Conservation (phyloP, 768 basidiomycete species). For the Pisolithus albus region DNA sequence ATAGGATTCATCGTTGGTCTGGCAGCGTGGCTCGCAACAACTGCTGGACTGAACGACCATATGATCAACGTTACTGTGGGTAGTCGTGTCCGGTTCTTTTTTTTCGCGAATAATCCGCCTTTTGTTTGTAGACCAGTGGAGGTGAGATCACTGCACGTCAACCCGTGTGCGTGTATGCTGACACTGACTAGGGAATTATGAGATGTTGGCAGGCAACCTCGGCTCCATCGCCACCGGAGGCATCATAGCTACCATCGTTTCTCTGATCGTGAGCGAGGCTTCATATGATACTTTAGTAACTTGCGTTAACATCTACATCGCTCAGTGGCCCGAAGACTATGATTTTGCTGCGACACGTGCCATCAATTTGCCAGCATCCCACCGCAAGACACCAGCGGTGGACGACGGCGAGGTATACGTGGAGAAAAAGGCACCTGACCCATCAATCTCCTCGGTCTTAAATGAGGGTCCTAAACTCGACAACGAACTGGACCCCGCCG, state of each 20-base stretch:
- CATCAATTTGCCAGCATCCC: slow-evolving; percentile 48
- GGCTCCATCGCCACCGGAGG: slow-evolving; percentile 76
- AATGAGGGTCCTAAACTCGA: slow-evolving; percentile 35
- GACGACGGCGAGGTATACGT: slow-evolving; percentile 26
- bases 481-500: slow-evolving; percentile 57
- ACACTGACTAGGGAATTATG: slow-evolving; percentile 35
- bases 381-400: slow-evolving; percentile 9
- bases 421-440: slow-evolving; percentile 31
- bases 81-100: slow-evolving; percentile 1
- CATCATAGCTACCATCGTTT: slow-evolving; percentile 60
- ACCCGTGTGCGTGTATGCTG: slow-evolving; percentile 4
- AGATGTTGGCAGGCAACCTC: slow-evolving; percentile 89
- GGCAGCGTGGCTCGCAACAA: slow-evolving; percentile 81
- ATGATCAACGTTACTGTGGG: slow-evolving; percentile 64
- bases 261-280: slow-evolving; percentile 47
- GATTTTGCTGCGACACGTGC: slow-evolving; percentile 74
- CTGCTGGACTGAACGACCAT: slow-evolving; percentile 59
- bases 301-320: not conserved
- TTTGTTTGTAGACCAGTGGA: slow-evolving; percentile 37
- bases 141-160: slow-evolving; percentile 32
- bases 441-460: slow-evolving; percentile 32
- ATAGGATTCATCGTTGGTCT: slow-evolving; percentile 64
- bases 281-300: not conserved
- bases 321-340: slow-evolving; percentile 73
- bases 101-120: not conserved